These are phyloP conservation scores for Aspergillus sp. DNA, from an alignment of 2,329 filamentous ascomycete species.

Conservation along the genomic window DNA sequence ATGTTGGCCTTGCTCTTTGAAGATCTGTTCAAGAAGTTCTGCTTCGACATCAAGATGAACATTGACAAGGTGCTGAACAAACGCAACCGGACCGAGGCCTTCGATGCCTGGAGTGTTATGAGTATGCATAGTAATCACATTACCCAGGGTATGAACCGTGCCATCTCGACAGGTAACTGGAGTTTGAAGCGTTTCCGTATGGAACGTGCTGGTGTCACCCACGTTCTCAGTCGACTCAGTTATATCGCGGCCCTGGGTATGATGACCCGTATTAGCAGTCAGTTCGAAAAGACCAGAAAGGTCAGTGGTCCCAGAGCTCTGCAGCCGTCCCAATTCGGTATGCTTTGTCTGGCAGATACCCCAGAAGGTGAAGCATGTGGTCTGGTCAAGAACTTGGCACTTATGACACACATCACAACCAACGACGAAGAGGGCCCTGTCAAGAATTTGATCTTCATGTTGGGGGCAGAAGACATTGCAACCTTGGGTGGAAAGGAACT, in stretches of 20 bases:
- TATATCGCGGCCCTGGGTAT: conserved; percentile 96
- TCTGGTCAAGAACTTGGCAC: conserved; percentile 92
- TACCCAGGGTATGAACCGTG: conserved; percentile 87
- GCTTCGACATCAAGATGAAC: conserved; percentile 79
- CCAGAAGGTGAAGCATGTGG: conserved; percentile 98
- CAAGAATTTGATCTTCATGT: conserved; percentile 75
- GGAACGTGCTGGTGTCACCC: conserved; percentile 94
- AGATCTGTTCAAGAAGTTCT: conserved; percentile 96
- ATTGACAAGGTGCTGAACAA: conserved; percentile 97
- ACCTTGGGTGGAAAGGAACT: conserved; percentile 80
- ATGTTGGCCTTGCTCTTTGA: conserved; percentile 91
- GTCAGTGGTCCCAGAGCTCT: conserved; percentile 92
- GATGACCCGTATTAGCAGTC: conserved; percentile 98
- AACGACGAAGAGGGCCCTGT: conserved; percentile 92
- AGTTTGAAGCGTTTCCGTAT: conserved; percentile 97
- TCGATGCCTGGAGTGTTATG: conserved; percentile 82
- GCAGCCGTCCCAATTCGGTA: conserved; percentile 96
- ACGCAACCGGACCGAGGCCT: conserved; percentile 78
- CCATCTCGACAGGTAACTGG: conserved; percentile 98
- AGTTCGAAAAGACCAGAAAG: conserved; percentile 98
- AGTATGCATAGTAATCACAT: conserved; percentile 81
- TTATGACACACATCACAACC: conserved; percentile 99
- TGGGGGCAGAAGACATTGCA: conserved; percentile 79
- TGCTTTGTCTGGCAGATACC: conserved; percentile 95
- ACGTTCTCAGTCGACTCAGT: conserved; percentile 89